These are phyloP conservation scores for Macroventuria anomochaeta DNA, from an alignment of 2,329 filamentous ascomycete genomes.

Conservation along the genomic window DNA sequence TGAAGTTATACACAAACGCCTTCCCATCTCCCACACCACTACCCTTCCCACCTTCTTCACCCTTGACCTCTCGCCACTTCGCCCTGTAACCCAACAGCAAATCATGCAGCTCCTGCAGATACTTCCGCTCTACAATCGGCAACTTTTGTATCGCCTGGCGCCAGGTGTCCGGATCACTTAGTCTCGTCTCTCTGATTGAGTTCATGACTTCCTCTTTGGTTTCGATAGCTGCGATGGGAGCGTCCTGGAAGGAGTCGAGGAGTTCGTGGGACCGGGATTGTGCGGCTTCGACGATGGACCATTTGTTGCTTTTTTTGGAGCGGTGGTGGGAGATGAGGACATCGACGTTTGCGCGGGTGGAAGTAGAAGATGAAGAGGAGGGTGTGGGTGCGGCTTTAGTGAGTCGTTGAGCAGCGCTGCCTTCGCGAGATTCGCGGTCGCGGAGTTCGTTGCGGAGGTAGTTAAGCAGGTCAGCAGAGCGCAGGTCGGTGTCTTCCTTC, in stretches of 20 bases:
- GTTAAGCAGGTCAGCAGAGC: conserved; percentile 72
- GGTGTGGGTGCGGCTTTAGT: conserved; percentile 31
- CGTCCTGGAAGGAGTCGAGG: conserved; percentile 73
- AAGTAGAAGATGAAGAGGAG: conserved; percentile 22
- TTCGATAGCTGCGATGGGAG: conserved; percentile 86
- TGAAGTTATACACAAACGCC: conserved; percentile 90
- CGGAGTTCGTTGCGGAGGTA: conserved; percentile 85
- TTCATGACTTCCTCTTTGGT: conserved; percentile 84
- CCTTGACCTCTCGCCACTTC: conserved; percentile 58
- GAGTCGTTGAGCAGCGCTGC: conserved; percentile 48
- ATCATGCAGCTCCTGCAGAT: conserved; percentile 81
- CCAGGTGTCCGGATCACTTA: conserved; percentile 86
- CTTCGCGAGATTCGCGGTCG: conserved; percentile 72
- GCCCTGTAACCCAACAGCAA: conserved; percentile 70
- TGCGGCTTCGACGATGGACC: conserved; percentile 82
- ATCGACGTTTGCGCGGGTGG: conserved; percentile 70
- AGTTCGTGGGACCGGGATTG: conserved; percentile 64
- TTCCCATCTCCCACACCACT: conserved; percentile 62
- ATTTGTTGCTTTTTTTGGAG: conserved; percentile 90
- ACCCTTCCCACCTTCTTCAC: conserved; percentile 36
- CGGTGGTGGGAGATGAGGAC: conserved; percentile 83
- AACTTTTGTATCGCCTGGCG: conserved; percentile 78
- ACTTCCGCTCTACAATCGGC: conserved; percentile 78
- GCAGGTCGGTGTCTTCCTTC: conserved; percentile 79
- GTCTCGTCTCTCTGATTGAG: conserved; percentile 72